Evolutionary conservation across 371 early-diverging fungal species (phyloP).

Genomic region (Nematocida ausubeli): DNA sequence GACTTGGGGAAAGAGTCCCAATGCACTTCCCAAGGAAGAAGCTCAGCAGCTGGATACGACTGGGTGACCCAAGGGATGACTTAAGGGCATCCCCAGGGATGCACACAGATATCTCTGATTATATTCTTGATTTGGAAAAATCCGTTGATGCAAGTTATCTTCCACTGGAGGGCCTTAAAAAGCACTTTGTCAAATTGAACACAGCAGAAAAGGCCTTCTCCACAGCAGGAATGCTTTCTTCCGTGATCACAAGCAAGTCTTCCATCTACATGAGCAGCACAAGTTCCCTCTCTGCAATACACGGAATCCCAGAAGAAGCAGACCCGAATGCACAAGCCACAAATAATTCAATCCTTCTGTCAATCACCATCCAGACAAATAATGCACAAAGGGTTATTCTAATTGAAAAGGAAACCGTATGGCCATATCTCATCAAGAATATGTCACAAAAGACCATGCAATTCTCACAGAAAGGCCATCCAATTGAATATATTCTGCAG

Average conservation of each 20-base stretch:
- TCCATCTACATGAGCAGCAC: background rate
- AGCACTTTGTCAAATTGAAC: constrained; percentile 44
- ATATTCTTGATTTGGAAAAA: constrained; percentile 23
- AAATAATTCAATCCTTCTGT: constrained; percentile 34
- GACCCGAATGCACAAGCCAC: background rate
- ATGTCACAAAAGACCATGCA: background rate
- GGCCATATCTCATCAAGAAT: constrained; percentile 49
- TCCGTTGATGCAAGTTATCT: constrained; percentile 39
- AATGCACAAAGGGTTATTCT: constrained; percentile 35
- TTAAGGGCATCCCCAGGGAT: background rate
- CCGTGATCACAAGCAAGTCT: background rate
- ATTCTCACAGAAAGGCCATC: constrained; percentile 50
- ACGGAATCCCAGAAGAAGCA: background rate
- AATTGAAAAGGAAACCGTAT: constrained; percentile 29
- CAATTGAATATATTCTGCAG: constrained; percentile 17
- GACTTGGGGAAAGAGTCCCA: background rate
- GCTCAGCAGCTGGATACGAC: constrained; percentile 22
- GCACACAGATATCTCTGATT: background rate
- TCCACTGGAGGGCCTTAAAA: constrained; percentile 53
- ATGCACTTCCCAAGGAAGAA: constrained; percentile 54
- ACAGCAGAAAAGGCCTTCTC: too few relatives aligned
- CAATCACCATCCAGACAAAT: constrained; percentile 25
- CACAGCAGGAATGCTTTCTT: background rate
- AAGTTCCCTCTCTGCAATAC: background rate
- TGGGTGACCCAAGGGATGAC: background rate